These are phyloP conservation scores for Calonectria multiphialidica DNA, from an alignment of 2,329 filamentous ascomycete genomes.

Conservation along the genomic window DNA sequence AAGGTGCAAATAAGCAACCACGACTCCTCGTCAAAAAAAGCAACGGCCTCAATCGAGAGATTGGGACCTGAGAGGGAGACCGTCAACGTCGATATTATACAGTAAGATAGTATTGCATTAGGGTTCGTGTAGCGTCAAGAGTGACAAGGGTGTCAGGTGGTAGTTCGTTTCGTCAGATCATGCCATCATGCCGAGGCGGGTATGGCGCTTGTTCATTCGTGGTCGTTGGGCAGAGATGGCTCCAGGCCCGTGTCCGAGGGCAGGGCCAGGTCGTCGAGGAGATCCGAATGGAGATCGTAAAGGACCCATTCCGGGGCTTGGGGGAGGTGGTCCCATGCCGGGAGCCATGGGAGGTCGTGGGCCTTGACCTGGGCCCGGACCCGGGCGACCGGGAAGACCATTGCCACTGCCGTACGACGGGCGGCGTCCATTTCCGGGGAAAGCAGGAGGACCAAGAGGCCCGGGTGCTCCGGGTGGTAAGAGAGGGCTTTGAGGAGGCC, in stretches of 20 bases:
- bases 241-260: constrained; percentile 49
- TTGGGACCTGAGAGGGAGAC: not conserved
- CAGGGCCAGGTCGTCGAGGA: constrained; percentile 27
- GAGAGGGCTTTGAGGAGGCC: not conserved
- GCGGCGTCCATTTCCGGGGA: not conserved
- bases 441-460: not conserved
- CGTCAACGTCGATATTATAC: constrained; percentile 35
- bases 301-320: constrained; percentile 34
- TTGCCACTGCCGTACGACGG: not conserved
- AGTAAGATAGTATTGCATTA: constrained; percentile 29
- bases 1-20: constrained; percentile 28
- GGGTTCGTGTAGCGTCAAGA: constrained; percentile 29
- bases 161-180: constrained; percentile 44
- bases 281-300: constrained; percentile 42
- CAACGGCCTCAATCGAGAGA: constrained; percentile 10
- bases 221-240: constrained; percentile 52
- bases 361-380: constrained; percentile 36
- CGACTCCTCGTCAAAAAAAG: constrained; percentile 30
- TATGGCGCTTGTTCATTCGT: constrained; percentile 73
- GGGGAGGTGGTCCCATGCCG: not conserved
- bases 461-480: not conserved
- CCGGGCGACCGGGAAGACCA: constrained; percentile 37
- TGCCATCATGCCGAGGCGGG: constrained; percentile 67
- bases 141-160: constrained; percentile 27
- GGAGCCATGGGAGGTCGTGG: constrained; percentile 28